Percentiles rank a stretch among this genome's conserved stretches.
These are phyloP conservation scores for Lunularia cruciata DNA, from an alignment of 225 moss, liverwort and hornwort species.

Conservation along the genomic window DNA sequence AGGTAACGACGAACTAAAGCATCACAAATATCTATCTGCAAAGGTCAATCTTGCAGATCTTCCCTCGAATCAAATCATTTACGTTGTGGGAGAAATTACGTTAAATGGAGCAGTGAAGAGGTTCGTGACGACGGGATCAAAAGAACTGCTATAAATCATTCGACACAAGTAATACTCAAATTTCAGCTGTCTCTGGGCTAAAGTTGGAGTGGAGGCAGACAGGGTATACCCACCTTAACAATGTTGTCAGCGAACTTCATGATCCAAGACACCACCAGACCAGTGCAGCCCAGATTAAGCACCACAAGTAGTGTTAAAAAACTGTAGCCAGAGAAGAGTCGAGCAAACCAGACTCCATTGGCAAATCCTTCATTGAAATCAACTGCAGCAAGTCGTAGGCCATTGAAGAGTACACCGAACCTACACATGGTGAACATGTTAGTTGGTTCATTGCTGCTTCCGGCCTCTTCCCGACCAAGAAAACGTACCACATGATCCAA, in stretches of 20 bases:
- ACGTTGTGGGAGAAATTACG: too few relatives aligned
- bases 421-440: constrained; percentile 29
- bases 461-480: neutral
- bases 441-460: neutral
- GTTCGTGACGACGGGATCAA: too few relatives aligned
- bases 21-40: too few relatives aligned
- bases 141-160: too few relatives aligned
- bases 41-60: too few relatives aligned
- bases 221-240: constrained; percentile 64
- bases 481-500: neutral
- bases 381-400: constrained; percentile 55
- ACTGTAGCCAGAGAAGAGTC: constrained; percentile 67
- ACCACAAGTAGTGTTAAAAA: constrained; percentile 72
- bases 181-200: too few relatives aligned
- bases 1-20: too few relatives aligned
- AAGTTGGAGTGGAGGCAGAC: too few relatives aligned
- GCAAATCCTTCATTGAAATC: constrained; percentile 53
- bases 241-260: constrained; percentile 98
- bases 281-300: constrained; percentile 77
- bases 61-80: too few relatives aligned
- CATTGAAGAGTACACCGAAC: constrained; percentile 89
- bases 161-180: too few relatives aligned
- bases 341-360: constrained; percentile 71
- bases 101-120: too few relatives aligned
- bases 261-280: constrained; percentile 91